Percentiles rank a stretch among this genome's conserved stretches.
Conservation (phyloP, 2,329 filamentous ascomycete genomes). For the Penicillium aurantiogriseum region DNA sequence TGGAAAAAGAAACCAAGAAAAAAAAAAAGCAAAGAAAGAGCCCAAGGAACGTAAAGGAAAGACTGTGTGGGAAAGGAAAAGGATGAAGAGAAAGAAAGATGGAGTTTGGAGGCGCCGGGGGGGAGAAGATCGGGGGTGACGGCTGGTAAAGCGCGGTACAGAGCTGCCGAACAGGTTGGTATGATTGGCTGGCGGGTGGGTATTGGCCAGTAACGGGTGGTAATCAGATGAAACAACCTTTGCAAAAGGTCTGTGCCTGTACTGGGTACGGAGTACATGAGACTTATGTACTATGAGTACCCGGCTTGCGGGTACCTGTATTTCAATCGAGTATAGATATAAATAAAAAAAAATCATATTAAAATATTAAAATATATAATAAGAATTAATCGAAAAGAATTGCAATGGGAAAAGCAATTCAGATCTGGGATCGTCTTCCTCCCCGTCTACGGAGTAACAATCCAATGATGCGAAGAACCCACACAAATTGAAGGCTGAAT, state of each 20-base stretch:
- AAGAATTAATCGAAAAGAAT: not conserved
- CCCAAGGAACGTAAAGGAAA: constrained; percentile 19
- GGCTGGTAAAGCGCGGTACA: constrained; percentile 13
- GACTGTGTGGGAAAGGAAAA: constrained; percentile 16
- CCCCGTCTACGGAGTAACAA: not conserved
- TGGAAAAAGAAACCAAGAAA: constrained; percentile 17
- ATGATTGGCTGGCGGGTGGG: constrained; percentile 5
- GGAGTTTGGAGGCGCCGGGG: constrained; percentile 16
- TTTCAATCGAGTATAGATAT: not conserved
- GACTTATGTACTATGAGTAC: constrained; percentile 8
- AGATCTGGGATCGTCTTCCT: constrained; percentile 12
- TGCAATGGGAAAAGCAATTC: not conserved
- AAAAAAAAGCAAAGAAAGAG: constrained; percentile 22
- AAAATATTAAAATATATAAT: not conserved
- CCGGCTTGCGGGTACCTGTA: not conserved
- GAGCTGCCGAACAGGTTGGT: constrained; percentile 6
- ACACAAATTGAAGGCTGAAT: constrained; percentile 10
- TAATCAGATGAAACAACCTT: constrained; percentile 6
- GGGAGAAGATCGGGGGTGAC: constrained; percentile 14
- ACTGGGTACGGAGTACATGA: constrained; percentile 14
- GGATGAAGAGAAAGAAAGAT: constrained; percentile 18
- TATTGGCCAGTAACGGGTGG: constrained; percentile 12
- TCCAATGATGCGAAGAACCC: not conserved
- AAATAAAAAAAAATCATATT: not conserved
- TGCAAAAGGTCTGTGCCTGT: constrained; percentile 8